Evolutionary conservation across 441 rosid genomes (phyloP).

Genomic region (Mallotus repandus): DNA sequence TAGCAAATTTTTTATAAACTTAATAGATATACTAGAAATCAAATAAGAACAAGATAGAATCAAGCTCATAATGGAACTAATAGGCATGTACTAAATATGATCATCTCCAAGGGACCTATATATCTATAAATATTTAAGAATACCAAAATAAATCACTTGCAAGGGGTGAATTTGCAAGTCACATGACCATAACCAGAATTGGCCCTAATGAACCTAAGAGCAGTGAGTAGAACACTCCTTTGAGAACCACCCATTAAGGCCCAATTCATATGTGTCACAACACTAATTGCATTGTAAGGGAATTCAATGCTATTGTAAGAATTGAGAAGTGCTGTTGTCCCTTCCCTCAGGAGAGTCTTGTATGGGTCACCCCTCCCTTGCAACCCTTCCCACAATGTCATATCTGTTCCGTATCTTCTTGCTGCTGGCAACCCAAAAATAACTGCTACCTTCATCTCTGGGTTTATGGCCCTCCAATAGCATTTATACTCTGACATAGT

Average conservation of each 20-base stretch:
- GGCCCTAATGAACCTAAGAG: conserved; percentile 63
- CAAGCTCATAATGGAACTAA: neutral
- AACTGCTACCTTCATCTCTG: conserved; percentile 55
- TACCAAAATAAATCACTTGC: conserved; percentile 48
- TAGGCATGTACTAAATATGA: neutral
- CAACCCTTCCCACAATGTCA: conserved; percentile 62
- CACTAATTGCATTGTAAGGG: conserved; percentile 46
- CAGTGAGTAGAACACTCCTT: conserved; percentile 52
- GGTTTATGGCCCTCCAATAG: conserved; percentile 71
- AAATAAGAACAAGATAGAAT: neutral
- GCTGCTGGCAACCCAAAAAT: conserved; percentile 64
- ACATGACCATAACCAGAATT: conserved; percentile 46
- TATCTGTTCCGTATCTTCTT: conserved; percentile 54
- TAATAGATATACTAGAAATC: too few species aligned
- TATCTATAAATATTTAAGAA: too few species aligned
- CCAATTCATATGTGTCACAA: conserved; percentile 49
- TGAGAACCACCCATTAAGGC: conserved; percentile 60
- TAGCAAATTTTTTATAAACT: too few species aligned
- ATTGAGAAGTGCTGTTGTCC: conserved; percentile 76
- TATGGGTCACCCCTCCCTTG: conserved; percentile 76
- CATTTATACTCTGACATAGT: conserved; percentile 63
- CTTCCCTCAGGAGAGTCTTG: conserved; percentile 77
- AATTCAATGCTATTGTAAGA: conserved; percentile 68
- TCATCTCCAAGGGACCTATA: neutral
- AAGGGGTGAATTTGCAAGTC: conserved; percentile 62